Percentiles rank a stretch among this genome's conserved stretches.
Conservation (phyloP, 306 rosid species). For the Sicyos edulis region DNA sequence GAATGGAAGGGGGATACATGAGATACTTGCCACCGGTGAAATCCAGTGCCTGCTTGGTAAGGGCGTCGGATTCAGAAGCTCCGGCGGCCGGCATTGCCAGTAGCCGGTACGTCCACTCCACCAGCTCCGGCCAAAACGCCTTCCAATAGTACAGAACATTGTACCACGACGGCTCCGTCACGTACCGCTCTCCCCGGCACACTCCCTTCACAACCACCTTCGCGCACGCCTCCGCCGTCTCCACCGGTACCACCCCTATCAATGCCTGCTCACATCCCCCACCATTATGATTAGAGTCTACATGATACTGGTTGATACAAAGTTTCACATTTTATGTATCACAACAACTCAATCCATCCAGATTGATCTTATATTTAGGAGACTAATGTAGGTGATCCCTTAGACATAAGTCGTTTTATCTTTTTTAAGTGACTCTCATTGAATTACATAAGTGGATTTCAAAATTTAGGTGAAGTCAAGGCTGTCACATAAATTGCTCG, state of each 20-base stretch:
- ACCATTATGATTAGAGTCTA: no score
- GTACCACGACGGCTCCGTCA: constrained; percentile 42
- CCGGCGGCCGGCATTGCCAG: background rate
- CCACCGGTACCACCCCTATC: constrained; percentile 23
- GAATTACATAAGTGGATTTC: no score
- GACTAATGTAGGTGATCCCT: no score
- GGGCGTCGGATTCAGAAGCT: background rate
- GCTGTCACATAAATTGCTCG: no score
- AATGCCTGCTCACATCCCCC: constrained; percentile 16
- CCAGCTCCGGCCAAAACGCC: constrained; percentile 35
- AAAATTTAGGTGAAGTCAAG: no score
- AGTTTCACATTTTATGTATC: no score
- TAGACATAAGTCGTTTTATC: no score
- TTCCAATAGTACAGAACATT: constrained; percentile 26
- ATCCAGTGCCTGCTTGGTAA: background rate
- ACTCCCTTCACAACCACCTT: constrained; percentile 29
- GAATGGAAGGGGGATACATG: background rate
- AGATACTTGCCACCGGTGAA: background rate
- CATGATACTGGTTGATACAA: no score
- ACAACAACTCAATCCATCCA: no score
- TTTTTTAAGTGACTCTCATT: no score
- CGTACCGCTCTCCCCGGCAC: constrained; percentile 30
- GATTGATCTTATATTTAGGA: no score
- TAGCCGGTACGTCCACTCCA: constrained; percentile 28
- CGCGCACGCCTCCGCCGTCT: constrained; percentile 22